Evolutionary conservation across 2,329 filamentous ascomycete species (phyloP), one percentile per base, ranked within the genome.

Genomic region (Phyllosticta citrichinensis): DNA sequence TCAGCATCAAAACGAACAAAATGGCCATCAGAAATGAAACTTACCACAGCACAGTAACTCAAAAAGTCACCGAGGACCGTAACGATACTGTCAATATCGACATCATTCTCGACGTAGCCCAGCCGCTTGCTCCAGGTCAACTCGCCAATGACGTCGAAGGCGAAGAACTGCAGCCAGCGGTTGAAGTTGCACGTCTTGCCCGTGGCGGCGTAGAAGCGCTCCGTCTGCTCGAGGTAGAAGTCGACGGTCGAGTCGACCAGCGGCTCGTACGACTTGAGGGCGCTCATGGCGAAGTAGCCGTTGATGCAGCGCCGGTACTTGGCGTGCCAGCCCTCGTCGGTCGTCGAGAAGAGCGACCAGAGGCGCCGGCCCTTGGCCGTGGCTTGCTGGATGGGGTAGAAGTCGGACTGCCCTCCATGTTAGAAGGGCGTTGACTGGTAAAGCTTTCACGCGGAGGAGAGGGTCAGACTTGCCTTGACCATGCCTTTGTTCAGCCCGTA

Each of bases 401-500:
- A 93, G 64, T 89, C 85, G 30, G 87, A 91, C 85, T 89, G 58
- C n/a, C 19, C 9, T 40, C 55, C 40, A 30, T 27, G 19, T 47
- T n/a, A 20, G 53, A 55, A 6, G 35, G 35, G 9, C 3, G 17
- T 20, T 4, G 6, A n/a, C 4, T 9, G n/a, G 14, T 40, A 14
- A 1, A 6, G 4, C 6, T 22, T 22, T 22, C 22, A 3, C 22
- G 22, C 22, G 22, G 22, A 19, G 12, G 25, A 6, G 19, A 33
- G 14, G 9, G 20, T 30, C 22, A 47, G 35, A 63, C 71, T 55
- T 73, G 88, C 88, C 82, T 94, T 94, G 55, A 82, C 76, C 66
- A 91, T 88, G 0, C 88, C 88, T 73, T 92, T 92, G 71, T 92
- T 93, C 52, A 93, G 74, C 0, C 89, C 89, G 70, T 94, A 95